A percentile compares a stretch with the other conserved stretches of the same genome.
Evolutionary conservation across 1,284 basidiomycete genomes (phyloP).

Genomic region (Rhodotorula sp.): DNA sequence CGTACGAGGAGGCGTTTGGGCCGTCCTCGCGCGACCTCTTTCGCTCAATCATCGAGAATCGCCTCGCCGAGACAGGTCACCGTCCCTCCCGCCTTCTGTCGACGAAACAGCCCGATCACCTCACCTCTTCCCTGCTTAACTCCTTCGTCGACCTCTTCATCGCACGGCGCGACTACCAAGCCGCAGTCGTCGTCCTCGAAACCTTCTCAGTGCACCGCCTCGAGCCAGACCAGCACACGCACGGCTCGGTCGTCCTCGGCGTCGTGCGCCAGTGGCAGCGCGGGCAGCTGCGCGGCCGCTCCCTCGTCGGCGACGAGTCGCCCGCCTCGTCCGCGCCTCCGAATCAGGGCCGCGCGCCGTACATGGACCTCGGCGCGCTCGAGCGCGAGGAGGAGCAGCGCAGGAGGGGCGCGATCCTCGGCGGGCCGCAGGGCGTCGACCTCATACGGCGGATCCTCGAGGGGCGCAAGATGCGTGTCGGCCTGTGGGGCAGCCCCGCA

Average conservation of each 20-base stretch:
- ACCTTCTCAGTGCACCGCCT: conserved; percentile 32
- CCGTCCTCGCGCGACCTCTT: conserved; percentile 18
- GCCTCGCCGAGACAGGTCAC: conserved; percentile 5
- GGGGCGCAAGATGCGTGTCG: conserved; percentile 22
- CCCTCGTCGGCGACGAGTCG: neutral
- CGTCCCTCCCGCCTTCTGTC: conserved; percentile 12
- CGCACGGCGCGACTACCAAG: conserved; percentile 15
- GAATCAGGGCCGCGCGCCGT: neutral
- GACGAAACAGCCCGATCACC: neutral
- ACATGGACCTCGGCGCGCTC: neutral
- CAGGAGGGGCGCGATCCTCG: neutral
- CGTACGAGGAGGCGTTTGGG: neutral
- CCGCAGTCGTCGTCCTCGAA: conserved; percentile 33
- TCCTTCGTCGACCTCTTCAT: conserved; percentile 23
- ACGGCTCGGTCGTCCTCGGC: conserved; percentile 35
- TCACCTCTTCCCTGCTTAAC: conserved; percentile 22
- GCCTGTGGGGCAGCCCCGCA: conserved; percentile 12
- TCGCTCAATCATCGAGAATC: conserved; percentile 1
- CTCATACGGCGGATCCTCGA: conserved; percentile 24
- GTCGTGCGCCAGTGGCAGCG: conserved; percentile 34
- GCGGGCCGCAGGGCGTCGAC: conserved; percentile 9
- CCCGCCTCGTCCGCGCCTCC: neutral
- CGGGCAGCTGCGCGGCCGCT: conserved; percentile 9
- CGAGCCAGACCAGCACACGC: conserved; percentile 30
- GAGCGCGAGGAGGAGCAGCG: neutral